These are phyloP conservation scores for Carex myosuroides DNA, from an alignment of 176 grass and related monocot species.

Conservation along the genomic window DNA sequence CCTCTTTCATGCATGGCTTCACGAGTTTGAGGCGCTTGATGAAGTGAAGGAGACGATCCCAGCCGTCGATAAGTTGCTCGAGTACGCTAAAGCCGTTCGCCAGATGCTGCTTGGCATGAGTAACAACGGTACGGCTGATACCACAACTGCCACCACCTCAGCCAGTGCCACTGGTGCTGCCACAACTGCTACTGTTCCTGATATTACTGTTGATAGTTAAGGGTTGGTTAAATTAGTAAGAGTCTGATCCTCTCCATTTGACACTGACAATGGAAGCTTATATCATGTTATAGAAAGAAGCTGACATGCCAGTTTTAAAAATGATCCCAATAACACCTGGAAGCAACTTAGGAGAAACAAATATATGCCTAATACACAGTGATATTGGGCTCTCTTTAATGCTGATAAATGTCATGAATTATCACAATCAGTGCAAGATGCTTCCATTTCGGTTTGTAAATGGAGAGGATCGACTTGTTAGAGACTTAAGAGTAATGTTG, in stretches of 20 bases:
- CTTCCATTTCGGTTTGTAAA: neutral
- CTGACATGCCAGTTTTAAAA: neutral
- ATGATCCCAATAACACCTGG: neutral
- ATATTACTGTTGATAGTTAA: slow-evolving; percentile 63
- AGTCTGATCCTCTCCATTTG: neutral
- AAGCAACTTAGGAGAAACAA: neutral
- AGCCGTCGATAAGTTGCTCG: slow-evolving; percentile 62
- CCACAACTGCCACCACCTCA: neutral
- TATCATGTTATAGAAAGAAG: neutral
- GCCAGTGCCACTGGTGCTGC: neutral
- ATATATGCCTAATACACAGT: too few relatives aligned
- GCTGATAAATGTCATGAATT: neutral
- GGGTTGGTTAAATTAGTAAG: neutral
- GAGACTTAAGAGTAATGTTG: neutral
- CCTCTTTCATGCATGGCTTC: slow-evolving; percentile 65
- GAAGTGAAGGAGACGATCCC: slow-evolving; percentile 71
- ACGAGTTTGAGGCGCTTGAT: slow-evolving; percentile 58
- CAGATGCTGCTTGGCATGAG: slow-evolving; percentile 41
- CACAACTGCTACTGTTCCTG: slow-evolving; percentile 10
- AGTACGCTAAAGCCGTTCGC: slow-evolving; percentile 60
- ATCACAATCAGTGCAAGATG: neutral
- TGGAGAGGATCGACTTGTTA: slow-evolving; percentile 2
- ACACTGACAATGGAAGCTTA: neutral
- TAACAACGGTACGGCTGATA: neutral
- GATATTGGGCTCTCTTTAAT: neutral